A percentile compares a stretch with the other conserved stretches of the same genome.
Conservation (phyloP, 164 flowering plant genomes). For the Umbellularia californica region DNA sequence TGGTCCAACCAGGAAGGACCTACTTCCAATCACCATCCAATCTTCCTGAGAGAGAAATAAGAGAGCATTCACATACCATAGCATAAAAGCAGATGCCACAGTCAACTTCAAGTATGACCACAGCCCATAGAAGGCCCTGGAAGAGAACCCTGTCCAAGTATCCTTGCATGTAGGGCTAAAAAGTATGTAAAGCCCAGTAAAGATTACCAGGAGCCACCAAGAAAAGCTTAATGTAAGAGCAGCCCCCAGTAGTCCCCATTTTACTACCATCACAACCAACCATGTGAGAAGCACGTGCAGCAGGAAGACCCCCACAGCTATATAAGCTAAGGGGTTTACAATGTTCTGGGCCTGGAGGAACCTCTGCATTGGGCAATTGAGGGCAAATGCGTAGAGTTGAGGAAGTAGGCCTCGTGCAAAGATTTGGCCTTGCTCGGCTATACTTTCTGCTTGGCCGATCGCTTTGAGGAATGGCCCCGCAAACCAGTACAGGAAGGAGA, state of each 20-base stretch:
- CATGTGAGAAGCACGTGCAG: slow-evolving; percentile 47
- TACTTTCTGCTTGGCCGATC: slow-evolving; percentile 52
- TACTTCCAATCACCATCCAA: slow-evolving; percentile 20
- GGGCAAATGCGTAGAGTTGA: slow-evolving; percentile 67
- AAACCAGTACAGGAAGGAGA: slow-evolving; percentile 63
- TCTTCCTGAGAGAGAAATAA: slow-evolving; percentile 29
- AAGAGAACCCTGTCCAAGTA: slow-evolving; percentile 64
- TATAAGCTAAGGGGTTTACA: slow-evolving; percentile 71
- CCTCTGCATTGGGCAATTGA: slow-evolving; percentile 76
- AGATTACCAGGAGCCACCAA: slow-evolving; percentile 60
- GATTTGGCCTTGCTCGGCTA: slow-evolving; percentile 52
- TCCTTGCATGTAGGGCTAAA: slow-evolving; percentile 48
- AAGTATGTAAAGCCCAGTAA: slow-evolving; percentile 43
- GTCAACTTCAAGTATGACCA: slow-evolving; percentile 77
- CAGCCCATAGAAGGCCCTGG: slow-evolving; percentile 49
- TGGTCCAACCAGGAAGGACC: slow-evolving; percentile 47
- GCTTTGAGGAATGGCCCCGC: slow-evolving; percentile 46
- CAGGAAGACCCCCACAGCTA: slow-evolving; percentile 55
- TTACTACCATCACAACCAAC: slow-evolving; percentile 40
- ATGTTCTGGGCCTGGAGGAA: slow-evolving; percentile 79
- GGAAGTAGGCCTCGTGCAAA: slow-evolving; percentile 63
- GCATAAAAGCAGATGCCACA: slow-evolving; percentile 70
- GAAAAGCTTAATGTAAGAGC: slow-evolving; percentile 60
- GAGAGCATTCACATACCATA: slow-evolving; percentile 49
- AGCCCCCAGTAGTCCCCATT: slow-evolving; percentile 58